These are phyloP conservation scores for Termitomyces sp. DNA, from an alignment of 1,284 basidiomycete genomes.

Conservation along the genomic window DNA sequence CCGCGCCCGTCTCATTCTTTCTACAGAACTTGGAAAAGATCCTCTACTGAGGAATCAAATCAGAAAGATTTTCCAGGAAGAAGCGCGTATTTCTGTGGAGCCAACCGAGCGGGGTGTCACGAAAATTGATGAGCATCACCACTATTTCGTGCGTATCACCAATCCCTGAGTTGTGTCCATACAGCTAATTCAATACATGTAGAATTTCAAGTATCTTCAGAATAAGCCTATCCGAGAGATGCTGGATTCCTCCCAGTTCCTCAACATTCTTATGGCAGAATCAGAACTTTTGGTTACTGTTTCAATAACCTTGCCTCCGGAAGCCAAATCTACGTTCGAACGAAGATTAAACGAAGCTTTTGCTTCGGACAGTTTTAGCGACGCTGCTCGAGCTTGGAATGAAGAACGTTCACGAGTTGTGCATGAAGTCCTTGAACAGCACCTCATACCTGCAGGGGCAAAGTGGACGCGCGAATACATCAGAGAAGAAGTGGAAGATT, in stretches of 20 bases:
- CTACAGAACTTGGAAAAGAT: constrained; percentile 91
- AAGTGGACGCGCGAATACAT: constrained; percentile 91
- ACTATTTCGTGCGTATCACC: constrained; percentile 71
- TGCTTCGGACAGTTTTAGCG: constrained; percentile 81
- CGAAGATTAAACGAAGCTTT: constrained; percentile 78
- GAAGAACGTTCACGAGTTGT: constrained; percentile 78
- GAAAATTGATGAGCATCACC: constrained; percentile 88
- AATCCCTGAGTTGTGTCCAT: not conserved
- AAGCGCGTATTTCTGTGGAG: constrained; percentile 77
- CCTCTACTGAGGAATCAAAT: constrained; percentile 83
- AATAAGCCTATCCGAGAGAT: constrained; percentile 79
- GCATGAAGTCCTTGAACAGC: constrained; percentile 72
- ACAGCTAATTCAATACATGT: not conserved
- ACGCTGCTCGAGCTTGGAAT: constrained; percentile 91
- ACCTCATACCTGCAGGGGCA: constrained; percentile 76
- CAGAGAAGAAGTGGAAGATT: constrained; percentile 87
- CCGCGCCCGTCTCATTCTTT: constrained; percentile 80
- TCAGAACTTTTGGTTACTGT: constrained; percentile 82
- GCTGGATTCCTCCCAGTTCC: constrained; percentile 73
- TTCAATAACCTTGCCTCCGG: constrained; percentile 64
- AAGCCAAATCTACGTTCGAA: constrained; percentile 62
- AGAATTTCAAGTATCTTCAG: constrained; percentile 95
- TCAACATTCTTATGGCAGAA: constrained; percentile 92
- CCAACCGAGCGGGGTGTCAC: constrained; percentile 90
- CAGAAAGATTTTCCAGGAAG: constrained; percentile 71